Evolutionary conservation across 2,329 filamentous ascomycete genomes (phyloP).

Genomic region (Arthrobotrys conoides): DNA sequence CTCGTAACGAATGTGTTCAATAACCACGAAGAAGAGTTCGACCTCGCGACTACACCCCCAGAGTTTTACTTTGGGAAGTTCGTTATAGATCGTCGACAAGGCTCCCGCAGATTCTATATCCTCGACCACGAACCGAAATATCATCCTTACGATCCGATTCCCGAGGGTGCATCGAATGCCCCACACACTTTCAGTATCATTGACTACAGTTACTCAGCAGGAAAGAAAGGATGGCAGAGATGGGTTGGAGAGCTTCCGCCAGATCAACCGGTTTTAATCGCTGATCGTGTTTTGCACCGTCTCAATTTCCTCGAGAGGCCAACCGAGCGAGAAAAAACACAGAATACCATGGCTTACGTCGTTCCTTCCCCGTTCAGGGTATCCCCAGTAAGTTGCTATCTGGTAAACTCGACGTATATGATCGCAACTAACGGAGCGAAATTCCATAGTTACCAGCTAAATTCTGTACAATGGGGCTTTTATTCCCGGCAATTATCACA

Average conservation of each 20-base stretch:
- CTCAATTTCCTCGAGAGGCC: slow-evolving; percentile 84
- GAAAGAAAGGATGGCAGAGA: slow-evolving; percentile 72
- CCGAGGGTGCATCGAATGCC: slow-evolving; percentile 71
- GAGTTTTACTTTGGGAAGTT: slow-evolving; percentile 72
- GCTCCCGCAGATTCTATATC: slow-evolving; percentile 75
- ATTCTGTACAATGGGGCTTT: slow-evolving; percentile 80
- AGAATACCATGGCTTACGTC: slow-evolving; percentile 74
- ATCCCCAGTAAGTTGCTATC: slow-evolving; percentile 75
- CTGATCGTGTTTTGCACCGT: slow-evolving; percentile 80
- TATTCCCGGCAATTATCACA: slow-evolving; percentile 86
- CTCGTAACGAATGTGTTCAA: slow-evolving; percentile 69
- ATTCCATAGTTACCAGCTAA: slow-evolving; percentile 75
- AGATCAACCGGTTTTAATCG: slow-evolving; percentile 85
- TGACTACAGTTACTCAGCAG: slow-evolving; percentile 86
- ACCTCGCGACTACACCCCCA: slow-evolving; percentile 67
- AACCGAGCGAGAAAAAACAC: slow-evolving; percentile 71
- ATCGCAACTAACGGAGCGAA: not conserved
- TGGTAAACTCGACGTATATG: not conserved
- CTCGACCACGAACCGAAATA: slow-evolving; percentile 73
- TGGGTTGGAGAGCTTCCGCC: slow-evolving; percentile 72
- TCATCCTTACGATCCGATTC: slow-evolving; percentile 77
- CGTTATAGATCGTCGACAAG: slow-evolving; percentile 74
- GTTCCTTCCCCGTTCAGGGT: slow-evolving; percentile 83
- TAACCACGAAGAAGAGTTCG: slow-evolving; percentile 67
- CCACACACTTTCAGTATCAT: slow-evolving; percentile 77